A percentile compares a stretch with the other conserved stretches of the same genome.
Conservation (phyloP, 73 alveolate genomes). For the Paramecium primaurelia region DNA sequence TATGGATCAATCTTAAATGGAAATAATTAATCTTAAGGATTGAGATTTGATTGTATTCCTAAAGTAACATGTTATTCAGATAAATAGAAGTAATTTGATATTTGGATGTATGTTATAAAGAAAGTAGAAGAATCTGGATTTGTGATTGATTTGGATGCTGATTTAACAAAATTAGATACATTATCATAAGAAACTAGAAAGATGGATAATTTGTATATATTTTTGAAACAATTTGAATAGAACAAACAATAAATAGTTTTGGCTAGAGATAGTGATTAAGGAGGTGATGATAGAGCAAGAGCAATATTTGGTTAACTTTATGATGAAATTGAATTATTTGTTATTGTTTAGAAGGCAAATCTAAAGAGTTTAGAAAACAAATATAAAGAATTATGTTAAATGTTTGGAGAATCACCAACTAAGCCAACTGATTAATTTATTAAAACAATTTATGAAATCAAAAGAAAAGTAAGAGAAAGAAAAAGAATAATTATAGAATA, state of each 20-base stretch:
- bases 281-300: neutral
- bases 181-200: neutral
- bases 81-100: neutral
- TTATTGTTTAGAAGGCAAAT: neutral
- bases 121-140: neutral
- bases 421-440: neutral
- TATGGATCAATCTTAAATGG: neutral
- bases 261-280: conserved; percentile 26
- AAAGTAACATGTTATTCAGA: neutral
- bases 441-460: neutral
- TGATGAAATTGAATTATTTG: conserved; percentile 2
- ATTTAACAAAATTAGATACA: neutral
- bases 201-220: neutral
- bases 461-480: neutral
- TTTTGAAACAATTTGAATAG: neutral
- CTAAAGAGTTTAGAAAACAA: neutral
- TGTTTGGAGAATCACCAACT: neutral
- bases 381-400: neutral
- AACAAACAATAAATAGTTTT: neutral
- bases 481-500: neutral
- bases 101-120: neutral
- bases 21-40: neutral
- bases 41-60: neutral
- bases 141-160: neutral
- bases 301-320: neutral